phyloP scores from a whole-genome alignment of 345 rosid species.

The Microthlaspi erraticum region DNA sequence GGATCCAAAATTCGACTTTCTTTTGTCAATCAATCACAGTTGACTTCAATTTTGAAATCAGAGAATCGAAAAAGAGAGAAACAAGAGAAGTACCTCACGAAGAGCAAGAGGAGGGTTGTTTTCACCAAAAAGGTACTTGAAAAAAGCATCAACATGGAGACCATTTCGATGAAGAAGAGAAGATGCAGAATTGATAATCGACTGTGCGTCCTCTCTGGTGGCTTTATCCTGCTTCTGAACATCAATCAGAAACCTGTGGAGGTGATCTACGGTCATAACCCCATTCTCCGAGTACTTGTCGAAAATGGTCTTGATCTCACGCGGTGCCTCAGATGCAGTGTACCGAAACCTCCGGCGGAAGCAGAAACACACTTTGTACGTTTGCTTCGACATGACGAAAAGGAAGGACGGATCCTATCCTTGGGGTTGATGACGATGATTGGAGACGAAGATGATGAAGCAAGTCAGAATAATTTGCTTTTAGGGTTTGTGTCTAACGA shows the following conservation, averaged over 20 bases:
- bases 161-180: constrained; percentile 58
- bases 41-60: constrained; percentile 4
- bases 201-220: constrained; percentile 61
- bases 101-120: constrained; percentile 58
- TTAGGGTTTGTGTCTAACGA: constrained; percentile 19
- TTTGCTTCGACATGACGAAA: constrained; percentile 49
- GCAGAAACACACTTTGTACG: constrained; percentile 70
- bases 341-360: constrained; percentile 61
- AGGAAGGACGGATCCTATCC: constrained; percentile 21
- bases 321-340: constrained; percentile 64
- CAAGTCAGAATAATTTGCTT: constrained; percentile 4
- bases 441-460: constrained; percentile 24
- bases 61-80: not conserved
- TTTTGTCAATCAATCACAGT: not conserved
- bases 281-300: constrained; percentile 63
- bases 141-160: constrained; percentile 61
- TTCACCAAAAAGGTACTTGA: constrained; percentile 65
- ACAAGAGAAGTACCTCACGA: constrained; percentile 44
- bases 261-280: constrained; percentile 53
- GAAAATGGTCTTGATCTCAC: constrained; percentile 55
- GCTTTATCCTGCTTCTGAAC: constrained; percentile 60
- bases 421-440: constrained; percentile 1
- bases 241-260: constrained; percentile 60
- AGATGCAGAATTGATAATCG: constrained; percentile 44
- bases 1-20: not conserved